phyloP scores from a whole-genome alignment of 495 filamentous ascomycete genomes.

The Aspergillus nidulans region DNA sequence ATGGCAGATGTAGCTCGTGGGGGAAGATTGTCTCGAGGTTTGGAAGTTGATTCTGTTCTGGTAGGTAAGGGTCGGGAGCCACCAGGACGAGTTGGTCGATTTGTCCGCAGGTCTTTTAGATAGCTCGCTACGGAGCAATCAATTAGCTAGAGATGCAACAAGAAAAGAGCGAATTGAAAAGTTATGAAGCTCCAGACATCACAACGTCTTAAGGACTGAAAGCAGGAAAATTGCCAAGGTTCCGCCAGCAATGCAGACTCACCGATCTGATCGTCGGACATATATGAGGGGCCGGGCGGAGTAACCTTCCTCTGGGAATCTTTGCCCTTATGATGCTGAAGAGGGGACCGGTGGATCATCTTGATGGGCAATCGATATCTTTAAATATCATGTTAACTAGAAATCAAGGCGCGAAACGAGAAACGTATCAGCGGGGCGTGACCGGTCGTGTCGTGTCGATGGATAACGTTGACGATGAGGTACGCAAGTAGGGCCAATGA shows the following conservation, averaged over 20 bases:
- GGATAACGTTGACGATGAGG: constrained; percentile 16
- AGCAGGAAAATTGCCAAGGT: constrained; percentile 17
- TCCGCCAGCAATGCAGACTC: constrained; percentile 33
- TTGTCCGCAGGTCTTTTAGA: constrained; percentile 73
- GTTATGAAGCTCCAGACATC: background rate
- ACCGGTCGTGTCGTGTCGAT: constrained; percentile 5
- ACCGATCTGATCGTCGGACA: constrained; percentile 88
- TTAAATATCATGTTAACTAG: constrained; percentile 11
- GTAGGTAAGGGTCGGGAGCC: constrained; percentile 75
- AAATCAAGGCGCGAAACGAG: constrained; percentile 13
- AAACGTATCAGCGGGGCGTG: constrained; percentile 15
- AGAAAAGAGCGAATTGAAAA: background rate
- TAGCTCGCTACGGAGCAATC: constrained; percentile 54
- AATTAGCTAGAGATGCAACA: constrained; percentile 15
- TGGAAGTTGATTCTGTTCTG: constrained; percentile 33
- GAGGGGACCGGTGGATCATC: constrained; percentile 36
- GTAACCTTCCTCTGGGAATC: constrained; percentile 57
- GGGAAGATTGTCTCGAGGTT: constrained; percentile 34
- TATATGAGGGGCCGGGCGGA: constrained; percentile 72
- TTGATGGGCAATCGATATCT: constrained; percentile 1
- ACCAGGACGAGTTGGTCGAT: constrained; percentile 67
- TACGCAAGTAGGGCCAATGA: constrained; percentile 19
- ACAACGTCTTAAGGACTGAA: constrained; percentile 6
- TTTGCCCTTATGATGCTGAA: constrained; percentile 25
- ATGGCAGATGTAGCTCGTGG: constrained; percentile 47